Evolutionary conservation across 225 moss, liverwort and hornwort genomes (phyloP).

Genomic region (Takakia lepidozioides): DNA sequence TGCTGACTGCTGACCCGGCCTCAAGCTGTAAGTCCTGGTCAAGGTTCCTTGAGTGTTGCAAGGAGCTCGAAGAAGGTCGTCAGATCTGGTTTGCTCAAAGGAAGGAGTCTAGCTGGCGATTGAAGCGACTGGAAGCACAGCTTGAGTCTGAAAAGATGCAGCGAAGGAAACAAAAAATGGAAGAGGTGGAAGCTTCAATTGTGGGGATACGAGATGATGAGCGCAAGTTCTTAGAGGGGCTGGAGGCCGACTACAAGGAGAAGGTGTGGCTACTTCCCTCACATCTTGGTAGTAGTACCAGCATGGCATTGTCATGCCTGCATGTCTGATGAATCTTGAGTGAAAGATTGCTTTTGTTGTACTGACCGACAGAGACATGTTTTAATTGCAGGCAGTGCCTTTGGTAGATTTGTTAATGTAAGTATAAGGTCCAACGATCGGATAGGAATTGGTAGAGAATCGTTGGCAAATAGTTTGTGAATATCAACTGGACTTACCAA

Average conservation of each 20-base stretch:
- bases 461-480: too few species aligned
- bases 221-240: conserved; percentile 14
- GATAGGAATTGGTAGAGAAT: too few species aligned
- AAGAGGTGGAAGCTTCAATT: conserved; percentile 22
- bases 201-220: conserved; percentile 16
- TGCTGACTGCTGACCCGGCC: conserved; percentile 5
- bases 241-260: conserved; percentile 24
- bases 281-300: too few species aligned
- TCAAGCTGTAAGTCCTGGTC: conserved; percentile 4
- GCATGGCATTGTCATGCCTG: too few species aligned
- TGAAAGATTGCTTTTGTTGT: too few species aligned
- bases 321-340: too few species aligned
- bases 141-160: conserved; percentile 23
- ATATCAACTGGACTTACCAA: too few species aligned
- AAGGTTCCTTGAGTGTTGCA: conserved; percentile 11
- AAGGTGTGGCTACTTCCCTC: too few species aligned
- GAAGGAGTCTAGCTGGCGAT: conserved; percentile 23
- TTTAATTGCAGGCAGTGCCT: too few species aligned
- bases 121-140: conserved; percentile 19
- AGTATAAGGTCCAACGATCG: too few species aligned
- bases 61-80: conserved; percentile 20
- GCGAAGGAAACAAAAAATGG: conserved; percentile 19
- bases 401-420: too few species aligned
- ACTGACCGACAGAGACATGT: too few species aligned
- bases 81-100: conserved; percentile 17